phyloP scores from a whole-genome alignment of 192 early-diverging fungal species.

The Coemansia sp. region DNA sequence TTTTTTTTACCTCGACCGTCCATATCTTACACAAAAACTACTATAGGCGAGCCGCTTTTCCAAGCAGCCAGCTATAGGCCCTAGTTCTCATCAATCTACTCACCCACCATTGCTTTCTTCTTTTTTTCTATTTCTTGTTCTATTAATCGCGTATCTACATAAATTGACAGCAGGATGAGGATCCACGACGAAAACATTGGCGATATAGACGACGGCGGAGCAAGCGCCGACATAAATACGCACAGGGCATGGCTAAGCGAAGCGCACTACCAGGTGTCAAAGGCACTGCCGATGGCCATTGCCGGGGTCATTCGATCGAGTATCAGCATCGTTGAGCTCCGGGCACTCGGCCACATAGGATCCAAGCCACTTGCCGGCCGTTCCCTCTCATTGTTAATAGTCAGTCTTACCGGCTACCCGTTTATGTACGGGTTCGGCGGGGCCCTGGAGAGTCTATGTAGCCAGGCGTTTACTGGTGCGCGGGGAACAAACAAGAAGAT shows the following conservation, averaged over 20 bases:
- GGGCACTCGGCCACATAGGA: constrained; percentile 63
- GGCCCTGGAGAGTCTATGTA: constrained; percentile 74
- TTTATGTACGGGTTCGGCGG: constrained; percentile 69
- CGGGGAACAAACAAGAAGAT: constrained; percentile 52
- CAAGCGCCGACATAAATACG: background rate
- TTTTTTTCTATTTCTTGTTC: background rate
- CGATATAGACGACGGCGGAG: background rate
- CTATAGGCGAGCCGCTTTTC: no score
- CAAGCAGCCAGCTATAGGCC: no score
- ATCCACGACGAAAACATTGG: constrained; percentile 1
- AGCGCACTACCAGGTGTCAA: constrained; percentile 25
- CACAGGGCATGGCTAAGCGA: constrained; percentile 27
- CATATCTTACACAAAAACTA: no score
- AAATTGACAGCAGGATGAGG: background rate
- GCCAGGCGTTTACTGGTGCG: constrained; percentile 68
- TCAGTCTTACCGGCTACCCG: constrained; percentile 72
- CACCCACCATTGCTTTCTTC: no score
- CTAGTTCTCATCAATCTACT: no score
- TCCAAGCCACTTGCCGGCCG: constrained; percentile 62
- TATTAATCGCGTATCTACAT: background rate
- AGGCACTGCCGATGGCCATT: constrained; percentile 57
- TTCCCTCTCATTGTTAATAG: constrained; percentile 68
- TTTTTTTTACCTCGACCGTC: background rate
- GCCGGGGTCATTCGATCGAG: constrained; percentile 64
- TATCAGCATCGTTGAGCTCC: constrained; percentile 61